Base-by-base conservation (phyloP, 2,329 filamentous ascomycete species). In the Diaporthe vexans region DNA sequence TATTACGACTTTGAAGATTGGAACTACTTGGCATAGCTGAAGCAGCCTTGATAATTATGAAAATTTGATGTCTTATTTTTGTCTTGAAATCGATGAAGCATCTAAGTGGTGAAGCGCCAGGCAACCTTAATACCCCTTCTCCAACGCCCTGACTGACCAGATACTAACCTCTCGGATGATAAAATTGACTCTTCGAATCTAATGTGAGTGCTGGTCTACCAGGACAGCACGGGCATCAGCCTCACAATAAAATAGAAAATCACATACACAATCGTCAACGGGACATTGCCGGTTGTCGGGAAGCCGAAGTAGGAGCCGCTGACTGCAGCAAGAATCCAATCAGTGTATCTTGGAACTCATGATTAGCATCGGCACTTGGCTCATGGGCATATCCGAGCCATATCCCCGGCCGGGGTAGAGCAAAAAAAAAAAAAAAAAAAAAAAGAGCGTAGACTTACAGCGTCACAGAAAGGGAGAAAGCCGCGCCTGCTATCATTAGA, bases 241-340 rank as follows among this genome's bases (percentile, higher is more conserved):
- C 63, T 46, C 46, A 67, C 46, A 6, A 67, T 21, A 33, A 67
- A 52, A 6, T 67, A 67, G 43, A 67, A 35, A 1, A 67, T 2
- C 13, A 67, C 43, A 51, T 67, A 67, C 29, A 67, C 46, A 6
- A 40, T 2, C 7, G 46, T 37, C 21, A 67, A 26, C 6, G 29
- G 46, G 2, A 26, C 9, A 26, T 67, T 67, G 1, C 63, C 46
- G 3, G 63, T 67, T 19, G 29, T 15, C 8, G 54, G 51, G 11
- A 57, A 56, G 35, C 37, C 51, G 51, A 35, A 70, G 67, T 46
- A 56, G n/a, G 51, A 46, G 15, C 24, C 51, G 29, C 67, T 56
- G 37, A 57, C 8, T 19, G 52, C 67, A 29, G 35, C 67, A 11
- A 57, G 52, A 26, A 57, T 70, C 35, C 35, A 57, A n/a, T 57